A percentile compares a stretch with the other conserved stretches of the same genome.
Conservation (phyloP, 2,329 filamentous ascomycete species). For the Calonectria pauciramosa region DNA sequence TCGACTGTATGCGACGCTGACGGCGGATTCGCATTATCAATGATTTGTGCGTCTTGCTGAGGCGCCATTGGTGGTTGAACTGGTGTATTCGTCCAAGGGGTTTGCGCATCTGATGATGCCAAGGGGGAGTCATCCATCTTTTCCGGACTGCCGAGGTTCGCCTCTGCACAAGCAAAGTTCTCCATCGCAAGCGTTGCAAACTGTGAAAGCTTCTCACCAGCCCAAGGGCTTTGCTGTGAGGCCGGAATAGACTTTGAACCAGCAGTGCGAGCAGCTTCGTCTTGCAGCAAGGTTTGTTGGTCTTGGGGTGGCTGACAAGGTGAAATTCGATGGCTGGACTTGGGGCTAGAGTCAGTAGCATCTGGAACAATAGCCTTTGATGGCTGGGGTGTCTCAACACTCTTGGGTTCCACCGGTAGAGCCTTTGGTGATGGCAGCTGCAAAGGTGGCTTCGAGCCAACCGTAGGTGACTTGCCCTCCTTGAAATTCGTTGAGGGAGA, state of each 20-base stretch:
- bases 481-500: neutral
- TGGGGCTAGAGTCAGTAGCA: neutral
- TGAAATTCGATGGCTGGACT: neutral
- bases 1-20: constrained; percentile 11
- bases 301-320: neutral
- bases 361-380: neutral
- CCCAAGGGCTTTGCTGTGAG: constrained; percentile 47
- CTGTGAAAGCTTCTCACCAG: constrained; percentile 37
- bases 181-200: constrained; percentile 25
- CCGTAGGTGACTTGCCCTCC: neutral
- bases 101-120: constrained; percentile 33
- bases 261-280: neutral
- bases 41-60: neutral
- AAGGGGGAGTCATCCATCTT: neutral
- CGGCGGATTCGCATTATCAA: neutral
- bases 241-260: constrained; percentile 18
- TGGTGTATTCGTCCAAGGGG: constrained; percentile 36
- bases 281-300: neutral
- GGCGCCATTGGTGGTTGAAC: neutral
- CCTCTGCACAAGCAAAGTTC: neutral
- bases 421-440: neutral
- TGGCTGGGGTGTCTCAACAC: constrained; percentile 5
- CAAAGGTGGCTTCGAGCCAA: neutral
- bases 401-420: neutral
- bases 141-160: neutral